Conservation (phyloP, 2,329 filamentous ascomycete genomes). For the Berkeleyomyces basicola region DNA sequence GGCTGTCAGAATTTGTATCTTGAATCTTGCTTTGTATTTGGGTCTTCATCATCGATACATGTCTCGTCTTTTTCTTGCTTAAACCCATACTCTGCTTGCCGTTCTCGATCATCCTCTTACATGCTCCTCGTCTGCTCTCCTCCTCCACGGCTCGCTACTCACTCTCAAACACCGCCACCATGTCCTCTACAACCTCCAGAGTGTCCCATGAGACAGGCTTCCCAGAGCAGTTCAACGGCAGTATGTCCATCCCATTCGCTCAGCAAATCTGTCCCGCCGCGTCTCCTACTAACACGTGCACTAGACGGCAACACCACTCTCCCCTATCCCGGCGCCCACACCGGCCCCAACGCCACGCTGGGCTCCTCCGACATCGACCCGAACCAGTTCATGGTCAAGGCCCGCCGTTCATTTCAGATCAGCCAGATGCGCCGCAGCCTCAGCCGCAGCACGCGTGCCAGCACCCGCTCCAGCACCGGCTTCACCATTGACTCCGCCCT, state of each 20-base stretch:
- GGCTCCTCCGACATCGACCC: slow-evolving; percentile 35
- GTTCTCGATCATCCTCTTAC: not conserved
- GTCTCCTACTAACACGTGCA: not conserved
- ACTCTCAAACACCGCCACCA: slow-evolving; percentile 12
- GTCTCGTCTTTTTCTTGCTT: too few species aligned
- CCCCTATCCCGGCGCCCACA: slow-evolving; percentile 44
- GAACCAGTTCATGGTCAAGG: slow-evolving; percentile 25
- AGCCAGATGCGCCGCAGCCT: slow-evolving; percentile 27
- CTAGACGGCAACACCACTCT: slow-evolving; percentile 41
- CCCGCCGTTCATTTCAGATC: slow-evolving; percentile 30
- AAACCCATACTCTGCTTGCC: not conserved
- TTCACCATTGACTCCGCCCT: slow-evolving; percentile 9
- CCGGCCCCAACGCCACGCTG: slow-evolving; percentile 39
- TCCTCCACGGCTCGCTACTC: not conserved
- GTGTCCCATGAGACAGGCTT: slow-evolving; percentile 32
- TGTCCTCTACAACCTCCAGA: slow-evolving; percentile 15
- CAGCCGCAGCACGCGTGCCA: slow-evolving; percentile 17
- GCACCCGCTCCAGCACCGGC: not conserved
- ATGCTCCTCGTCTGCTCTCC: not conserved
- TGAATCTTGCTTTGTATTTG: not conserved
- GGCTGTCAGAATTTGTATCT: not conserved
- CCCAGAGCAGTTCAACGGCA: slow-evolving; percentile 31
- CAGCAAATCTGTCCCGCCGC: not conserved
- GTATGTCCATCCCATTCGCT: slow-evolving; percentile 20
- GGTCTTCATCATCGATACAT: not conserved